Evolutionary conservation across 2,329 filamentous ascomycete species (phyloP).

Genomic region (Balansia obtecta): DNA sequence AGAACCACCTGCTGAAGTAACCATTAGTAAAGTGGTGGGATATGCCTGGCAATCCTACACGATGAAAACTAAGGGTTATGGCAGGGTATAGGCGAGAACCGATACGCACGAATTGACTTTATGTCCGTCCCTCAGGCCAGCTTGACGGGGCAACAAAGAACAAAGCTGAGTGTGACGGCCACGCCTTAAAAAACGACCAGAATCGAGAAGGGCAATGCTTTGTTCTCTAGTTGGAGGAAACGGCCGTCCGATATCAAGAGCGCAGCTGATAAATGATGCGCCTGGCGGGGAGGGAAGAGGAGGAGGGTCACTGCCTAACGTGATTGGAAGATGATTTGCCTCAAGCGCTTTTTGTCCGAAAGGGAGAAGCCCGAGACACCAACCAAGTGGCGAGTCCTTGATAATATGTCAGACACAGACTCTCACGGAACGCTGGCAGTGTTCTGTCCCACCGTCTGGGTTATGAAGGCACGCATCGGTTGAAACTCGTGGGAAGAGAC

Average conservation of each 20-base stretch:
- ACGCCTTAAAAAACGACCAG: not conserved
- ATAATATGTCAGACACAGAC: not conserved
- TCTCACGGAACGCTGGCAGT: not conserved
- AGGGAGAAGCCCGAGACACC: not conserved
- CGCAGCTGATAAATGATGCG: not conserved
- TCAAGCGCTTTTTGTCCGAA: not conserved
- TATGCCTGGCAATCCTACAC: no score
- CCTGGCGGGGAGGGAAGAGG: not conserved
- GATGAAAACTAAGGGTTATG: not conserved
- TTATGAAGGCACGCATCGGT: no score
- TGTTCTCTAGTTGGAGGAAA: not conserved
- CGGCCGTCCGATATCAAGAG: not conserved
- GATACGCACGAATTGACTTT: not conserved
- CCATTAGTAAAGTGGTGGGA: no score
- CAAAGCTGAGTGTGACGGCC: not conserved
- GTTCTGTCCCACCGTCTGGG: not conserved
- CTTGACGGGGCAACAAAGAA: not conserved
- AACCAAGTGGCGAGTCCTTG: not conserved
- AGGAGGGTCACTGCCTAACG: not conserved
- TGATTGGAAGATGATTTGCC: not conserved
- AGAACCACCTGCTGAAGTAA: no score
- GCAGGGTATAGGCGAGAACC: not conserved
- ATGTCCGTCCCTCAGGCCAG: not conserved
- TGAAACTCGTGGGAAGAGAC: no score
- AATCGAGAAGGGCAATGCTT: not conserved